Conservation (phyloP, 176 grass and related monocot species). For the Oryza meyeriana region DNA sequence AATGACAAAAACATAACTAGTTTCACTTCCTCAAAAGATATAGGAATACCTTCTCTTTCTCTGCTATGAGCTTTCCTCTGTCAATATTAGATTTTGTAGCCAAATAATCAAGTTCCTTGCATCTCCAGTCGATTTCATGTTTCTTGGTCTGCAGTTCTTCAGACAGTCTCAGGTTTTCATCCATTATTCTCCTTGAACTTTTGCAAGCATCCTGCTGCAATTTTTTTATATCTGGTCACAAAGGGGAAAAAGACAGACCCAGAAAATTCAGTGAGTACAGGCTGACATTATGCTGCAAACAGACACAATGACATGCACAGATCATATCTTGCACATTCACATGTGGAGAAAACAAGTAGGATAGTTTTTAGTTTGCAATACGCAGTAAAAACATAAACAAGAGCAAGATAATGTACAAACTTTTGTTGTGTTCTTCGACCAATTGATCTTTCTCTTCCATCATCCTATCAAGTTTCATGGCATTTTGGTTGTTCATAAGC, state of each 20-base stretch:
- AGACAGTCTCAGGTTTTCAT: slow-evolving; percentile 20
- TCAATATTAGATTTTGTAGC: slow-evolving; percentile 19
- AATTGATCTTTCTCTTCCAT: slow-evolving; percentile 49
- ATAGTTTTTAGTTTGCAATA: not conserved
- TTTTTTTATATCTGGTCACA: slow-evolving; percentile 37
- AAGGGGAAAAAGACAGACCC: not conserved
- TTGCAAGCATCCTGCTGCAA: slow-evolving; percentile 27
- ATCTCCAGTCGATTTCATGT: slow-evolving; percentile 19
- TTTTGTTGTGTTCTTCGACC: slow-evolving; percentile 45
- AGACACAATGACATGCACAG: not conserved
- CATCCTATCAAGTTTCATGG: slow-evolving; percentile 38
- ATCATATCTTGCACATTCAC: not conserved
- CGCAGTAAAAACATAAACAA: not conserved
- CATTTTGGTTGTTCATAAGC: slow-evolving; percentile 37
- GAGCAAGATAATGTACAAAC: slow-evolving; percentile 19
- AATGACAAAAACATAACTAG: not conserved
- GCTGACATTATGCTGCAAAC: not conserved
- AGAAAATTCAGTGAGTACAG: slow-evolving; percentile 1
- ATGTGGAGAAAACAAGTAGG: not conserved
- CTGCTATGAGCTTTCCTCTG: slow-evolving; percentile 13
- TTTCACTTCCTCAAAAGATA: not conserved
- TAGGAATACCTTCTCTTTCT: slow-evolving; percentile 33
- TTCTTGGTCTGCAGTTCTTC: slow-evolving; percentile 13
- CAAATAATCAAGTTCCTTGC: slow-evolving; percentile 29
- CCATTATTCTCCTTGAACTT: slow-evolving; percentile 18